Conservation (phyloP, 202 grass and related monocot genomes). For the Schoenoplectus triqueter region DNA sequence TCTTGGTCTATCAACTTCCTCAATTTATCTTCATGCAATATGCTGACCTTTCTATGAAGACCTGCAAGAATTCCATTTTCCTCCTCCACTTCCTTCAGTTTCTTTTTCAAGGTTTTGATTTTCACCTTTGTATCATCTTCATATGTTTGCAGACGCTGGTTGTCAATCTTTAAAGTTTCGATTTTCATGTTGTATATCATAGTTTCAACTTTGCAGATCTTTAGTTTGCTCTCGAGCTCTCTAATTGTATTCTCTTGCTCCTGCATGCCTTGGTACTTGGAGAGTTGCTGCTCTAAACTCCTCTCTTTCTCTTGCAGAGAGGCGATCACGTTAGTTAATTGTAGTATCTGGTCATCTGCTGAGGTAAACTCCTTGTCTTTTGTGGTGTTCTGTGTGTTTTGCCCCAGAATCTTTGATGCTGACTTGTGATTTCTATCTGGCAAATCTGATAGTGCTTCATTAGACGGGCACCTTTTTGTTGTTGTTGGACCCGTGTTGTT, state of each 20-base stretch:
- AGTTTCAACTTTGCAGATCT: constrained; percentile 31
- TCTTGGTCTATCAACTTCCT: constrained; percentile 69
- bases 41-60: constrained; percentile 57
- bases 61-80: constrained; percentile 74
- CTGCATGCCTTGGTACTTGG: constrained; percentile 27
- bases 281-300: constrained; percentile 33
- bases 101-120: constrained; percentile 61
- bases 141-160: constrained; percentile 25
- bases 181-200: constrained; percentile 38
- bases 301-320: constrained; percentile 34
- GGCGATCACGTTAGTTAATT: constrained; percentile 28
- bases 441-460: constrained; percentile 46
- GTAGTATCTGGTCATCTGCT: constrained; percentile 25
- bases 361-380: constrained; percentile 11
- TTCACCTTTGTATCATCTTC: constrained; percentile 33
- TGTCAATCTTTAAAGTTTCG: constrained; percentile 35
- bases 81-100: constrained; percentile 70
- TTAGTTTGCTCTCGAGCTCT: constrained; percentile 43
- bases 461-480: constrained; percentile 43
- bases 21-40: constrained; percentile 67
- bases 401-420: constrained; percentile 33
- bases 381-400: constrained; percentile 13
- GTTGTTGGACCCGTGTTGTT: constrained; percentile 39
- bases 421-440: constrained; percentile 66
- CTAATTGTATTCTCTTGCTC: constrained; percentile 36